Base-by-base conservation (phyloP, 2,329 filamentous ascomycete genomes). In the Cercospora brassicicola region DNA sequence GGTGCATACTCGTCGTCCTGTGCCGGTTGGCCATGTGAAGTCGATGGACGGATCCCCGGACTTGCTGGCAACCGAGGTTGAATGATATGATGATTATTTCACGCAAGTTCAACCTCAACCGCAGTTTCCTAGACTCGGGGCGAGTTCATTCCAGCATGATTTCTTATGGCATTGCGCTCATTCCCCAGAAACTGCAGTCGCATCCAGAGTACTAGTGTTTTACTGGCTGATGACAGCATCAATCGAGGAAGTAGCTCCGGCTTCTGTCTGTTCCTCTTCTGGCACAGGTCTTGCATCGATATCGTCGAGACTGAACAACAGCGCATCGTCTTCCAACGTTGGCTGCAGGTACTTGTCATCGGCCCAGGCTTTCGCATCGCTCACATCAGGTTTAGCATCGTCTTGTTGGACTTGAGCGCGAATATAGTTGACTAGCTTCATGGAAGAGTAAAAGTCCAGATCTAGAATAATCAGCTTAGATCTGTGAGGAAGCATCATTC, bases 261-360 rank as follows among this genome's bases (percentile, higher is more conserved):
- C 63, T 39, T 65, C 55, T 9, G 65, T 57, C 15, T 59, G 55
- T 53, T 69, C 71, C 7, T 59, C 64, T n/a, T 71, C 69, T 33
- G 64, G 61, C 13, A 68, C 64, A 15, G 69, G 64, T 33, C 64
- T 61, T 33, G 83, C 81, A 9, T 85, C 84, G 18, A 96, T 83
- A 70, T 97, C 95, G 71, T 96, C 94, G 20, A 99, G 84, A 65
- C 88, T 91, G 77, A 96, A 93, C 33, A 99, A 87, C 63, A 98
- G 83, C 3, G 94, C 91, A 78, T 99, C 95, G 73, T 97, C 93
- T 67, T 95, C 90, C 7, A 99, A 81, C 3, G 93, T 89, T 0
- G 95, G 95, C 76, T 91, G 91, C 67, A 99, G 84, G 76, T 89
- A 96, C 71, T 86, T 85, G 71, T 98, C 94, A 69, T 93, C 88